Evolutionary conservation across 352 stramenopile genomes (phyloP), one percentile per base, ranked within the genome.

Genomic region (Pythium sukuiense): DNA sequence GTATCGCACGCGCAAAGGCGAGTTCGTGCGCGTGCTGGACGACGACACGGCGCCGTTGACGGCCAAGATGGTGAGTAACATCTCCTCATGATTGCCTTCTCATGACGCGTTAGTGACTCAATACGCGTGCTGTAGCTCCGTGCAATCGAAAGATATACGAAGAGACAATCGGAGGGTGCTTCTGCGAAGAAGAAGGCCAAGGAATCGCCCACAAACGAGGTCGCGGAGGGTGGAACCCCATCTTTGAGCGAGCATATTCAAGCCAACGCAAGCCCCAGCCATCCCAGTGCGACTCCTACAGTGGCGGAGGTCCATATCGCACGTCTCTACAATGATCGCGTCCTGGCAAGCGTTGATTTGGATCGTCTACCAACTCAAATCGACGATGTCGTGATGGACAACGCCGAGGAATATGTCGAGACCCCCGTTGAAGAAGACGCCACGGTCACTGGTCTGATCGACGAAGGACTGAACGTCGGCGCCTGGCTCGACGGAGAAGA

Each of bases 1-100:
- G 20, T 89, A 83, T 55, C 68, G 55, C 54, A 72, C 79, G 41
- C 37, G 59, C 24, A 46, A 59, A 5, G 81, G 83, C 20, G 74
- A 77, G 49, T 83, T 92, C 32, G 72, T 92, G 49, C 78, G 80
- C 18, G 80, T 92, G 14, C 60, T 92, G 58, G 83, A 92, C 59
- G 55, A 61, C 30, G 70, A 84, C 61, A 73, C 79, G 49, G 76
- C 82, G 58, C 79, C 81, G 18, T 71, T 92, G 6, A 87, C 83
- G 29, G 74, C 73, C 6, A 49, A 55, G 55, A 85, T 81, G 78
- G 83, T 89, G 72, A 8, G 72, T 67, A 14, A 4, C 18, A 24
- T n/a, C 5, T 37, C 4, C 33, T n/a, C 18, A 24, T 24, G 14
- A 24, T 24, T 6, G 27, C 33, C 43, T 64, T 55, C 52, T 27